These are phyloP conservation scores for Arthroderma sp. DNA, from an alignment of 2,329 filamentous ascomycete species.

Conservation along the genomic window DNA sequence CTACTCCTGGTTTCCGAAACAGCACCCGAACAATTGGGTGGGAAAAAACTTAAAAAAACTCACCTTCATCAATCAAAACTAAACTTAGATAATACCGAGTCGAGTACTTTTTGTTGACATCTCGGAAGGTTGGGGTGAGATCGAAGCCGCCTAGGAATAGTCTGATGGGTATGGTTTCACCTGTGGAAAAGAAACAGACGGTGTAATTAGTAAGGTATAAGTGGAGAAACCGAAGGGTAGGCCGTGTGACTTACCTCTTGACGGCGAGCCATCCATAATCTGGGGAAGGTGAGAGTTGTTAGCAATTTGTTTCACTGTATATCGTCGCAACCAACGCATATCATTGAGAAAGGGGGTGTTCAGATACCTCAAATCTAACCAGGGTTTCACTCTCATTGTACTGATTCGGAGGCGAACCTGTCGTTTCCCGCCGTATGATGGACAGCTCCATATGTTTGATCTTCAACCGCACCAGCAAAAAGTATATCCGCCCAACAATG, in stretches of 20 bases:
- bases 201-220: not conserved
- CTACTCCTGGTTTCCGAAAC: constrained; percentile 4
- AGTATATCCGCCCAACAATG: constrained; percentile 97
- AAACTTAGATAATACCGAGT: constrained; percentile 94
- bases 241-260: constrained; percentile 52
- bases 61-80: constrained; percentile 89
- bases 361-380: constrained; percentile 75
- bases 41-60: constrained; percentile 16
- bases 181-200: constrained; percentile 23
- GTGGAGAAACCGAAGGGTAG: not conserved
- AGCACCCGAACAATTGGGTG: not conserved
- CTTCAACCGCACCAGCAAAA: constrained; percentile 89
- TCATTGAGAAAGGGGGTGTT: not conserved
- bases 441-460: constrained; percentile 99
- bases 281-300: constrained; percentile 18
- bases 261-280: constrained; percentile 99
- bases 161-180: constrained; percentile 87
- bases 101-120: constrained; percentile 99
- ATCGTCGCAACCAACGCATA: not conserved
- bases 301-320: not conserved
- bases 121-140: constrained; percentile 91
- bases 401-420: constrained; percentile 90
- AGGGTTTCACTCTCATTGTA: constrained; percentile 99
- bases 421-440: constrained; percentile 93
- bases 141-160: constrained; percentile 97